Base-by-base conservation (phyloP, 805 yeast genomes). In the Komagataella phaffii region DNA sequence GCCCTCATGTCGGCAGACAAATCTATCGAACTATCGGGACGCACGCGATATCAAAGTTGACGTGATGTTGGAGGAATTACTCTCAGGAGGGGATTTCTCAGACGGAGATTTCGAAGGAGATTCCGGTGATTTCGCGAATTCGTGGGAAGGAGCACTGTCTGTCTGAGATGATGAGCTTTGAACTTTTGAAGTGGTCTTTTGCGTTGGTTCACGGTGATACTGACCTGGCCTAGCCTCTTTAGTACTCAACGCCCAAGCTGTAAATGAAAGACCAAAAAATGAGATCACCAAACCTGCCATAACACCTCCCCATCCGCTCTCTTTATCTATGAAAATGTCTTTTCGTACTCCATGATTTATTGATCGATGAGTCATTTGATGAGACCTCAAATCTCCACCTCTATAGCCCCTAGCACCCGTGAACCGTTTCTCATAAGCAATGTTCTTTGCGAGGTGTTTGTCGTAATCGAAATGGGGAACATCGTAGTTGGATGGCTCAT, bases 381-480 rank as follows among this genome's bases (percentile, higher is more conserved):
- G 64, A 12, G 57, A 56, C 30, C 60, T 53, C 3, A 57, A 46
- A 50, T 61, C 61, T 1, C 63, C 61, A 17, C 55, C 54, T 36
- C 57, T 59, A 48, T 44, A 53, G 44, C 60, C 57, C 36, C 57
- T 59, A 45, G 61, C 54, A 46, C 61, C 60, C 47, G 54, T 55
- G 51, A 59, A 54, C 14, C 74, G 57, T 49, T 64, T 63, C 49
- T 72, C 76, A 57, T 67, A 63, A 56, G 69, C 73, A 52, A 80
- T 65, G 53, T 78, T 77, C 49, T 79, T 73, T 30, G 67, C 62
- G 5, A 79, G 65, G 60, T 80, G 85, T 53, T 73, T 72, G 53
- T 75, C 70, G 56, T 75, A 77, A 61, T 80, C 79, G 56, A 80
- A 80, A 62, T 80, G 85, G 2, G 85, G 83, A 3, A 79, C 83